A percentile compares a stretch with the other conserved stretches of the same genome.
Conservation (phyloP, 2,329 filamentous ascomycete genomes). For the Fusarium sp. region DNA sequence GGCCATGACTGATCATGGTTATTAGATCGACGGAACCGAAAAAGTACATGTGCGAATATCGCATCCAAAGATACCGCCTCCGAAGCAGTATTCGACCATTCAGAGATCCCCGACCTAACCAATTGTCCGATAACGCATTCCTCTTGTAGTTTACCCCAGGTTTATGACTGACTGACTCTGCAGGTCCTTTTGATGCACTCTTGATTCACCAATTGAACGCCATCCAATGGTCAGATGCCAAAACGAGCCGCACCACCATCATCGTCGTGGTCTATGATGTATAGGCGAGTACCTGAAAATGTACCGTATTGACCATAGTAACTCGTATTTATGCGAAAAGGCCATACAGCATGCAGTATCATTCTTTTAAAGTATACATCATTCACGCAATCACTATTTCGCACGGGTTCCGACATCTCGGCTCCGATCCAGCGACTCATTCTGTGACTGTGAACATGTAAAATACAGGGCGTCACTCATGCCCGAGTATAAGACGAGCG, state of each 20-base stretch:
- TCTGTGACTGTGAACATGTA: background rate
- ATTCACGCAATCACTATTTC: background rate
- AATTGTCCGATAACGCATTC: background rate
- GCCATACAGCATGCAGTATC: background rate
- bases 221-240: constrained; percentile 37
- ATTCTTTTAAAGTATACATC: background rate
- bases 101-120: too few relatives aligned
- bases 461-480: background rate
- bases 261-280: background rate
- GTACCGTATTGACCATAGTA: constrained; percentile 2
- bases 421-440: constrained; percentile 12
- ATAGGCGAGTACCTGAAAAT: background rate
- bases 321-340: background rate
- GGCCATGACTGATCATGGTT: constrained; percentile 3
- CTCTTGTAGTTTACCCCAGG: background rate
- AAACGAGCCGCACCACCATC: constrained; percentile 24
- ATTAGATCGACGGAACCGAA: constrained; percentile 7
- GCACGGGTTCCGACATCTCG: constrained; percentile 4
- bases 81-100: too few relatives aligned
- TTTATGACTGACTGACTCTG: constrained; percentile 1
- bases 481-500: constrained; percentile 5
- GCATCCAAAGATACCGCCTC: background rate
- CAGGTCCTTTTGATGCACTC: background rate
- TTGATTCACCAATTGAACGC: constrained; percentile 34
- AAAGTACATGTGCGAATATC: background rate